Evolutionary conservation across 2,329 filamentous ascomycete genomes (phyloP).

Genomic region (Rasamsonia emersonii): DNA sequence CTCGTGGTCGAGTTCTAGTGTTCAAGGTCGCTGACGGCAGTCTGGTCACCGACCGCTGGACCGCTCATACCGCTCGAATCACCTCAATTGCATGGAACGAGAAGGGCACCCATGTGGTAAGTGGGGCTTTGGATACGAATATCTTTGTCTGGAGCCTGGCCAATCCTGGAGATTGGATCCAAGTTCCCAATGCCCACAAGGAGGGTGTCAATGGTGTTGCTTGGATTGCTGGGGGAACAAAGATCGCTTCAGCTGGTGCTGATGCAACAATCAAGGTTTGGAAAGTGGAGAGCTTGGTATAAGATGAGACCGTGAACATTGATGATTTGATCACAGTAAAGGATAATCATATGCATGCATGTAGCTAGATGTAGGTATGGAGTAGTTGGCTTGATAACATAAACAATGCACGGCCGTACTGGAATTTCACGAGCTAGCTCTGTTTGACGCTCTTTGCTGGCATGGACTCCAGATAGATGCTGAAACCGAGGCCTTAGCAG

Average conservation of each 20-base stretch:
- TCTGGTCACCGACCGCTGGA: slow-evolving; percentile 72
- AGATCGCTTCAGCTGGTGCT: slow-evolving; percentile 69
- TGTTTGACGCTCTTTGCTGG: too few relatives aligned
- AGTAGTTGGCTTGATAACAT: too few relatives aligned
- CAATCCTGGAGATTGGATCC: slow-evolving; percentile 75
- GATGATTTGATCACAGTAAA: too few relatives aligned
- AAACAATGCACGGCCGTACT: too few relatives aligned
- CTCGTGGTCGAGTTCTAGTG: slow-evolving; percentile 77
- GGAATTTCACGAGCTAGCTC: too few relatives aligned
- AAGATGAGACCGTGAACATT: too few relatives aligned
- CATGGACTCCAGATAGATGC: too few relatives aligned
- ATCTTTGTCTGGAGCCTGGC: slow-evolving; percentile 83
- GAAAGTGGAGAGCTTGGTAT: slow-evolving; percentile 52
- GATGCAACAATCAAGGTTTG: slow-evolving; percentile 91
- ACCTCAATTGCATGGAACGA: slow-evolving; percentile 69
- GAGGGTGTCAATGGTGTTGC: slow-evolving; percentile 84
- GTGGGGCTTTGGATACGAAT: slow-evolving; percentile 82
- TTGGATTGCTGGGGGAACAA: slow-evolving; percentile 61
- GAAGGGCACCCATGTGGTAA: slow-evolving; percentile 67
- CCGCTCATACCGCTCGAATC: slow-evolving; percentile 60
- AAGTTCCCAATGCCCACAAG: slow-evolving; percentile 84
- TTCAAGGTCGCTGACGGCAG: slow-evolving; percentile 61
- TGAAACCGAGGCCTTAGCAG: too few relatives aligned
- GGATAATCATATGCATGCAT: too few relatives aligned
- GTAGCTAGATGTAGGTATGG: too few relatives aligned